Evolutionary conservation across 2,329 filamentous ascomycete genomes (phyloP), one percentile per base, ranked within the genome.

Genomic region (Penicillium sp.): DNA sequence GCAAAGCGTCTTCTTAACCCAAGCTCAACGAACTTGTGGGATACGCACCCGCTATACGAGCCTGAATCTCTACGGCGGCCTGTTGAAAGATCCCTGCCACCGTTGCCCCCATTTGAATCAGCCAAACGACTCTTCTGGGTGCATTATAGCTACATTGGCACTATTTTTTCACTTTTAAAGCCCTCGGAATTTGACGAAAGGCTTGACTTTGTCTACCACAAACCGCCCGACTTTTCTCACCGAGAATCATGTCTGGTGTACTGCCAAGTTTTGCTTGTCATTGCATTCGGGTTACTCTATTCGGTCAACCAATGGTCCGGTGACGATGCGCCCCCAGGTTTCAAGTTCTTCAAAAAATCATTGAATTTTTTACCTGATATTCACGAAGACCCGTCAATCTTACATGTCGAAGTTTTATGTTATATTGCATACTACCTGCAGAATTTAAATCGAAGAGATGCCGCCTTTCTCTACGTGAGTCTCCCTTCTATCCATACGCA

Each of bases 391-490:
- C 81, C 81, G 0, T 84, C 81, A 0, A 76, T 84, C 2, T 70
- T 82, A 19, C 83, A 82, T 43, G 81, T 84, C 2, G 82, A 84
- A 64, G 81, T 83, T 1, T 69, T 85, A 8, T 80, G 81, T 9
- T 76, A 84, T 47, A 77, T 82, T 1, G 82, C 81, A 14, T 84
- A 84, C 62, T 85, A 83, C 43, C 79, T 85, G 76, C 82, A 84
- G 59, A 84, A 83, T 57, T 74, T 84, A 58, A 84, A 84, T 61
- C 76, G 81, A 0, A 74, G 80, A 21, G 82, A 85, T 65, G 81
- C 81, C 2, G 82, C 82, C 0, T 84, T 82, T 53, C 71, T 84
- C 21, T 84, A 84, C 57, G 74, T 77, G n/a, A 24, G 27, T 35
- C 19, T n/a, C 9, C 27, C 10, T 35, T 11, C 29, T 1, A 11